Evolutionary conservation across 352 stramenopile species (phyloP).

Genomic region (Pythium plurisporium): DNA sequence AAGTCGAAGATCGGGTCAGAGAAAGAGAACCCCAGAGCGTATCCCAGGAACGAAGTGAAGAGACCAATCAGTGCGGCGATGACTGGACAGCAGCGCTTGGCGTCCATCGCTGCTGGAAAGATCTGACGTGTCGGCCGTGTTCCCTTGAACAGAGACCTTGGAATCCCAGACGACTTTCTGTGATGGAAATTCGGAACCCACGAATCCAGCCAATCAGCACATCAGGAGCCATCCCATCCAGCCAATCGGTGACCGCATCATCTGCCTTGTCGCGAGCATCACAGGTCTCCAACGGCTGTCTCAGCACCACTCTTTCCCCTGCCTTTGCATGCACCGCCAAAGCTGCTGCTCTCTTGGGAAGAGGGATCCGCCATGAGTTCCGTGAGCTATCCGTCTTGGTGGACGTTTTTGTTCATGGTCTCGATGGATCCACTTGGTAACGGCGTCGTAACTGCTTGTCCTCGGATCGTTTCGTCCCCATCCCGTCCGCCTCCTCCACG

Average conservation of each 20-base stretch:
- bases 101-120: background rate
- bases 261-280: background rate
- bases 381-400: no score
- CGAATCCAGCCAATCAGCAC: background rate
- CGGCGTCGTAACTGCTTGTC: no score
- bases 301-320: background rate
- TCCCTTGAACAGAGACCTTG: background rate
- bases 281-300: background rate
- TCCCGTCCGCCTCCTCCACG: no score
- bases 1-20: background rate
- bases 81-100: background rate
- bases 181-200: constrained; percentile 4
- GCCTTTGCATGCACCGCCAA: no score
- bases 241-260: background rate
- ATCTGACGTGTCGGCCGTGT: background rate
- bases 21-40: background rate
- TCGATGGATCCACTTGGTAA: no score
- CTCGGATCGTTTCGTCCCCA: no score
- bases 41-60: no score
- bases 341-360: no score
- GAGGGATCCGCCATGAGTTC: no score
- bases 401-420: no score
- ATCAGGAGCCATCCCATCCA: background rate
- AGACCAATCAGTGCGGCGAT: background rate
- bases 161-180: constrained; percentile 3